Base-by-base conservation (phyloP, 257 asterid species). In the Solanum chaucha region DNA sequence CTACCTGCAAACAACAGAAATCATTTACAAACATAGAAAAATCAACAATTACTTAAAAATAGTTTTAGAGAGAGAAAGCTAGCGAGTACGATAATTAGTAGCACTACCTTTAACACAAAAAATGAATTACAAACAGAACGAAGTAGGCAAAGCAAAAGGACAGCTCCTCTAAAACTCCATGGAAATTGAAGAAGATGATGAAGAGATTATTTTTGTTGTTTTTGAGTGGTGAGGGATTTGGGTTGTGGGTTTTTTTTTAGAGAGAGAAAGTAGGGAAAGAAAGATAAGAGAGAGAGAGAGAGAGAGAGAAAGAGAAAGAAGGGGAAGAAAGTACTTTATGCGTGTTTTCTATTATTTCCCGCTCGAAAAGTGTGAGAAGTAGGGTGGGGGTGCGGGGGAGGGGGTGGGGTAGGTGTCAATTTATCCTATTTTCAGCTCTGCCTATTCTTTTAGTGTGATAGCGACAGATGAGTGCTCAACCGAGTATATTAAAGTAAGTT, bases 381-480 rank as follows among this genome's bases (percentile, higher is more conserved):
- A 87, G 26, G 73, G 51, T 15, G 20, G 20, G 41, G 12, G 75
- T 5, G 38, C 26, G 83, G 82, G 82, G 1, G 35, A 34, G 44
- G 61, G 41, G n/a, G 59, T 11, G 82, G 77, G 77, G 40, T 3
- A 73, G 67, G 86, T 85, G 74, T 80, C 68, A 28, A 48, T 80
- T 80, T 80, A 80, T 80, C 36, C 85, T 80, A 28, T 28, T 80
- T 80, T 80, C 85, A 28, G 68, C 68, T 28, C 91, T 84, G 88
- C 85, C 81, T 28, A 75, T 72, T 71, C 84, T 86, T 80, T 91
- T 88, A 91, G 90, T 84, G 85, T 75, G 93, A 92, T 83, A 89
- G 90, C 87, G 92, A 91, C 94, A 44, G 32, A 83, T 89, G 92
- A 90, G 89, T 87, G 87, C 89, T 59, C 59, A 32, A 84, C 86